Percentiles rank a stretch among this genome's conserved stretches.
These are phyloP conservation scores for Umbelopsis isabellina DNA, from an alignment of 192 early-diverging fungal genomes.

Conservation along the genomic window DNA sequence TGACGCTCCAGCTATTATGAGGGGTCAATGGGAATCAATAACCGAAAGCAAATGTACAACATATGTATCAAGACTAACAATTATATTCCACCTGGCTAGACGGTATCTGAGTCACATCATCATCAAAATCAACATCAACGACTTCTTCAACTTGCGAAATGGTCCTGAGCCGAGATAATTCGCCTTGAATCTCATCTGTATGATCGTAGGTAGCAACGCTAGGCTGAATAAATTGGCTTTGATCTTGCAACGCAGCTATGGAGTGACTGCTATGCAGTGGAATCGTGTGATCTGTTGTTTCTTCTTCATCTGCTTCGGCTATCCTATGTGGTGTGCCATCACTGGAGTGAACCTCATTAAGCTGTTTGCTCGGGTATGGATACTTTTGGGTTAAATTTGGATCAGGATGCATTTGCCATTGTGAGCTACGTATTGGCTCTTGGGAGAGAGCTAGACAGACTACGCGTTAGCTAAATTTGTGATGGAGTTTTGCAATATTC, in stretches of 20 bases:
- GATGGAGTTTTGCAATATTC: too few relatives aligned
- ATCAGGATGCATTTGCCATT: slow-evolving; percentile 8
- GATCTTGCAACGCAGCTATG: too few relatives aligned
- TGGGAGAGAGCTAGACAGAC: neutral
- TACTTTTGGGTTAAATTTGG: slow-evolving; percentile 7
- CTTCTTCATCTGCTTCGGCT: too few relatives aligned
- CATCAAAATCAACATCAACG: neutral
- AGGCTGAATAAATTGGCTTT: too few relatives aligned
- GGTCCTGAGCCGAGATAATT: neutral
- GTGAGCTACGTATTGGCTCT: slow-evolving; percentile 16
- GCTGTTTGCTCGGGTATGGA: neutral
- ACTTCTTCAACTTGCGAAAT: neutral
- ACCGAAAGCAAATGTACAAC: neutral
- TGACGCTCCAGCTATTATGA: neutral
- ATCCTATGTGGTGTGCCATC: neutral
- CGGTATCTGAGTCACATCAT: neutral
- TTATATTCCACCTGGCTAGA: neutral
- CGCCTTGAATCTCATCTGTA: neutral
- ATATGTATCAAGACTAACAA: neutral
- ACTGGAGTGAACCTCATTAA: neutral
- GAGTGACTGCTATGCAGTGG: too few relatives aligned
- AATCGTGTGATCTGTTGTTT: too few relatives aligned
- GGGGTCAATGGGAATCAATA: neutral
- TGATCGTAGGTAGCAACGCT: neutral
- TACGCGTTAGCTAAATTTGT: neutral